These are phyloP conservation scores for Debaryomyces psychrophilus DNA, from an alignment of 1,139 yeast genomes.

Conservation along the genomic window DNA sequence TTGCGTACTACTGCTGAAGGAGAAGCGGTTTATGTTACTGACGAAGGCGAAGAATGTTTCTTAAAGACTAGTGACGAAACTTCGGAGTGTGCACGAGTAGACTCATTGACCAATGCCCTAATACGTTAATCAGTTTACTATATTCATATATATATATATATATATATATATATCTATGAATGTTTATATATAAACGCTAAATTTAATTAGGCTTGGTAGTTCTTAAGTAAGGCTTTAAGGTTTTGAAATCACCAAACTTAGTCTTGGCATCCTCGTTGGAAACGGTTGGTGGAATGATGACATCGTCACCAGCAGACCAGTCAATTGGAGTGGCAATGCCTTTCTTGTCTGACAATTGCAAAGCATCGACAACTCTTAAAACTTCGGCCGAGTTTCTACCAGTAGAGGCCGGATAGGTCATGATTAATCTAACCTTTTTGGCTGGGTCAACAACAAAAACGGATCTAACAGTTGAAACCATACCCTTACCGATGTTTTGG, in stretches of 20 bases:
- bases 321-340: slow-evolving; percentile 85
- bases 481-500: slow-evolving; percentile 69
- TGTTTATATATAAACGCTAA: background rate
- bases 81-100: slow-evolving; percentile 8
- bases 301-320: slow-evolving; percentile 79
- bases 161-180: background rate
- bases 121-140: slow-evolving; percentile 11
- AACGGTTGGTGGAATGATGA: slow-evolving; percentile 84
- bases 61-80: slow-evolving; percentile 9
- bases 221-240: slow-evolving; percentile 83
- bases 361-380: slow-evolving; percentile 81
- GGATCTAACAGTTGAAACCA: slow-evolving; percentile 81
- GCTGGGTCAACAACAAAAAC: slow-evolving; percentile 86
- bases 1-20: slow-evolving; percentile 22
- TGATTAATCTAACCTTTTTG: slow-evolving; percentile 78
- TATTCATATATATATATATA: slow-evolving; percentile 6
- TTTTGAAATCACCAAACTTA: slow-evolving; percentile 79
- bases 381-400: slow-evolving; percentile 92
- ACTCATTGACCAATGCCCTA: slow-evolving; percentile 14
- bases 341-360: slow-evolving; percentile 77
- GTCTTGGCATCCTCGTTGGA: slow-evolving; percentile 78
- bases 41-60: slow-evolving; percentile 13
- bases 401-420: slow-evolving; percentile 88
- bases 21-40: slow-evolving; percentile 17
- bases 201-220: slow-evolving; percentile 40